These are phyloP conservation scores for Rhodosporidiobolus sp. DNA, from an alignment of 768 basidiomycete species.

Conservation along the genomic window DNA sequence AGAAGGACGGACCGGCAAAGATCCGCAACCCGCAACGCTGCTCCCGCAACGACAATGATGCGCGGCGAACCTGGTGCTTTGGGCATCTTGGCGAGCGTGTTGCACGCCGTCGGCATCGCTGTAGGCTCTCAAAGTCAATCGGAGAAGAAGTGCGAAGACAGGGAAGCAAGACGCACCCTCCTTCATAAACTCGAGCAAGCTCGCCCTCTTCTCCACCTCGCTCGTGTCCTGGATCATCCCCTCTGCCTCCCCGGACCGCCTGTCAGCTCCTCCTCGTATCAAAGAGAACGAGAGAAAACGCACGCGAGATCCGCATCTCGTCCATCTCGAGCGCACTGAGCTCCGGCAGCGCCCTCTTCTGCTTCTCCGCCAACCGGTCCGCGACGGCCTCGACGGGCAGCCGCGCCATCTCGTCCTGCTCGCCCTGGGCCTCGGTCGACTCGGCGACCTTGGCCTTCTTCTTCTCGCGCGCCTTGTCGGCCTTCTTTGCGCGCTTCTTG, in stretches of 20 bases:
- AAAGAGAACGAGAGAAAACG: constrained; percentile 40
- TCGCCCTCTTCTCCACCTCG: constrained; percentile 66
- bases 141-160: background rate
- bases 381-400: constrained; percentile 61
- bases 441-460: constrained; percentile 63
- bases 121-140: constrained; percentile 15
- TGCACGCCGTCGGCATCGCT: constrained; percentile 68
- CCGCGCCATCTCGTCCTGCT: constrained; percentile 54
- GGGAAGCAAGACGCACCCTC: constrained; percentile 58
- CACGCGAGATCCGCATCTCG: constrained; percentile 75
- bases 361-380: constrained; percentile 64
- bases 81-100: constrained; percentile 69
- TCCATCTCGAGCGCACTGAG: constrained; percentile 73
- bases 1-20: constrained; percentile 68
- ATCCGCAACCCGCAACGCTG: constrained; percentile 90
- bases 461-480: constrained; percentile 53
- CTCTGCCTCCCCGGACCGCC: constrained; percentile 55
- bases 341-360: constrained; percentile 66
- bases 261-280: background rate
- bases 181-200: constrained; percentile 69
- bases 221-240: constrained; percentile 71
- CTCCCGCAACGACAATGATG: constrained; percentile 74
- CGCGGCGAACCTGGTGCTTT: constrained; percentile 81
- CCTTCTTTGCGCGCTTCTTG: constrained; percentile 52
- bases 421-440: constrained; percentile 50